Evolutionary conservation across 1,284 basidiomycete genomes (phyloP).

Genomic region (Trametes sp.): DNA sequence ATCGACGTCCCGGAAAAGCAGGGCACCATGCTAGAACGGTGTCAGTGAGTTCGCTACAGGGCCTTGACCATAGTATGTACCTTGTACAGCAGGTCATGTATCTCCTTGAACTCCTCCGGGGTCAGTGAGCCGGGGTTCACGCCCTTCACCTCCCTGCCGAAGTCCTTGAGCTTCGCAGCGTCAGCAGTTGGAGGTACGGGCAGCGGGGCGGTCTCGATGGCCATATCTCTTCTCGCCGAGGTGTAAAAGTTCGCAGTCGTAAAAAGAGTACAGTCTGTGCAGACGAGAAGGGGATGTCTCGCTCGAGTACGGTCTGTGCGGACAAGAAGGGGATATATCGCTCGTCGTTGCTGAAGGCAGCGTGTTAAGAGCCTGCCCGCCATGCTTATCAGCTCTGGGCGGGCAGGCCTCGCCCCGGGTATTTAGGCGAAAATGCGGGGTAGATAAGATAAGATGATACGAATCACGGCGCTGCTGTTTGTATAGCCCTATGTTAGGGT

Average conservation of each 20-base stretch:
- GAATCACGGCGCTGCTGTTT: conserved; percentile 6
- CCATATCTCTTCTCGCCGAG: conserved; percentile 42
- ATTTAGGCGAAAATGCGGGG: conserved; percentile 16
- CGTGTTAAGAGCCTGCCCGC: conserved; percentile 1
- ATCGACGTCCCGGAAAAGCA: conserved; percentile 76
- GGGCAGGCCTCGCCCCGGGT: neutral
- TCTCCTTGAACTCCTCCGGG: conserved; percentile 55
- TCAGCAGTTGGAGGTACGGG: conserved; percentile 58
- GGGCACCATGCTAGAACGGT: conserved; percentile 64
- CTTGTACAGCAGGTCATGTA: conserved; percentile 61
- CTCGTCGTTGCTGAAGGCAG: neutral
- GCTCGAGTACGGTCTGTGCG: neutral
- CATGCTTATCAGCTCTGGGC: conserved; percentile 13
- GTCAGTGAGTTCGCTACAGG: neutral
- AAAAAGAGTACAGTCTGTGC: neutral
- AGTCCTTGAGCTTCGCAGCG: conserved; percentile 53
- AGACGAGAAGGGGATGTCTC: neutral
- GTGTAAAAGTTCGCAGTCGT: conserved; percentile 9
- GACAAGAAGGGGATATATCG: conserved; percentile 5
- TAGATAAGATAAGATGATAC: conserved; percentile 21
- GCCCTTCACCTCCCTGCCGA: conserved; percentile 60
- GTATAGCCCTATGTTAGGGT: neutral
- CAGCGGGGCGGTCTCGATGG: conserved; percentile 51
- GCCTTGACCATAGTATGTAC: conserved; percentile 38
- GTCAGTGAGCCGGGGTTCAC: conserved; percentile 56